These are phyloP conservation scores for Trichoderma citrinoviride DNA, from an alignment of 2,329 filamentous ascomycete species.

Conservation along the genomic window DNA sequence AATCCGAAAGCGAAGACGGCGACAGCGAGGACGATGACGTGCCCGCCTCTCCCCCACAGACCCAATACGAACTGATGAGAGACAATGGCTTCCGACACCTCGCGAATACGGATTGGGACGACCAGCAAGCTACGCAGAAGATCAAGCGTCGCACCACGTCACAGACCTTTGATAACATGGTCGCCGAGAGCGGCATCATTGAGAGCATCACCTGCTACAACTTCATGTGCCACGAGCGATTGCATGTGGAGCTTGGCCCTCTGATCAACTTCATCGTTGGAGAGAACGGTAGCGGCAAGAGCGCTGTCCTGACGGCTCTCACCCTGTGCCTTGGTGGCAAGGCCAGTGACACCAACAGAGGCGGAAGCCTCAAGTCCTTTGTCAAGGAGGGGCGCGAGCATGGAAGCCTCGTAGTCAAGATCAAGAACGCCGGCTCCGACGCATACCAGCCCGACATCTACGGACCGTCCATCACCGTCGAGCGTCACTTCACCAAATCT, in stretches of 20 bases:
- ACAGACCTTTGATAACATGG: slow-evolving; percentile 63
- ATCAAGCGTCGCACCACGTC: slow-evolving; percentile 48
- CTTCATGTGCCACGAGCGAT: slow-evolving; percentile 91
- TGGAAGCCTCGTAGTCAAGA: slow-evolving; percentile 72
- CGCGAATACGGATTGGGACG: slow-evolving; percentile 55
- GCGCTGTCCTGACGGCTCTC: slow-evolving; percentile 87
- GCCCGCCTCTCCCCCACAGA: slow-evolving; percentile 44
- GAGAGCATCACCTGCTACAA: slow-evolving; percentile 84
- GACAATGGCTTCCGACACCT: slow-evolving; percentile 60
- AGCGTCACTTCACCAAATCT: slow-evolving; percentile 76
- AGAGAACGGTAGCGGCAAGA: slow-evolving; percentile 97
- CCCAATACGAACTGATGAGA: slow-evolving; percentile 61
- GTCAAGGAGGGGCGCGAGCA: slow-evolving; percentile 85
- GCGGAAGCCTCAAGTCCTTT: slow-evolving; percentile 81
- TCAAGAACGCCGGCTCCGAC: slow-evolving; percentile 85
- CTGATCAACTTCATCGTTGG: slow-evolving; percentile 98
- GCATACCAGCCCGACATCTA: slow-evolving; percentile 82
- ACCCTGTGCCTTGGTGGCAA: slow-evolving; percentile 95
- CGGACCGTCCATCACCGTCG: slow-evolving; percentile 82
- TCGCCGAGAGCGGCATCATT: slow-evolving; percentile 81
- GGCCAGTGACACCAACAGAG: slow-evolving; percentile 87
- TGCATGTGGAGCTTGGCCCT: slow-evolving; percentile 83
- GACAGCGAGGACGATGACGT: slow-evolving; percentile 31
- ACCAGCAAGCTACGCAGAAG: slow-evolving; percentile 63
- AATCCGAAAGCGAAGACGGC: slow-evolving; percentile 31